Base-by-base conservation (phyloP, 108 stramenopile genomes). In the Fragilaria radians region DNA sequence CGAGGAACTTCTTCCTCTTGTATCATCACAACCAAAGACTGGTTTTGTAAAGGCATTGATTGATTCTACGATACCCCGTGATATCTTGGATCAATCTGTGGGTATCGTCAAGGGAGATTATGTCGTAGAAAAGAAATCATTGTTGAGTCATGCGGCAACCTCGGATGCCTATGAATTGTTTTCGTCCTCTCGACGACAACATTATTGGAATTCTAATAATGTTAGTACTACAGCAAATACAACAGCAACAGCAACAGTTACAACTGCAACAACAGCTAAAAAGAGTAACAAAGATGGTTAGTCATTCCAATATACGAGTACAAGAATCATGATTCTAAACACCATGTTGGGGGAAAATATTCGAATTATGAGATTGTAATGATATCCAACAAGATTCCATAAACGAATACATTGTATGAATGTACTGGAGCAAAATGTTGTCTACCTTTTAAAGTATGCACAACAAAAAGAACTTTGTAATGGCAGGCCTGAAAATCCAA, bases 161-260 rank as follows among this genome's bases (percentile, higher is more conserved):
- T 86, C 89, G 0, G 92, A 94, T 59, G 77, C 82, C 46, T 89
- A 94, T 67, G 86, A 86, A 72, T 68, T 94, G 71, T 90, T 94
- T 61, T 73, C 76, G 32, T 33, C 18, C 14, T 32, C 55, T 21
- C 7, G 50, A 51, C n/a, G 24, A 21, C 7, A 42, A 42, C 14
- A 14, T 7, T 14, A 42, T 14, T 11, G 36, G 36, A 42, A 42
- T 14, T 42, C 11, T 42, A 42, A 14, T 42, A 42, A 14, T 42
- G 14, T 42, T 42, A 14, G 36, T 42, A 42, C 36, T 42, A 14
- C 14, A 14, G 7, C 7, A 7, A 14, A 14, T 42, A 42, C 36
- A 11, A 7, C 11, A 42, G 36, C 14, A 42, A 7, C 14, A 42
- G 36, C 7, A 7, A 42, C 36, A 14, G 36, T n/a, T n/a, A n/a